Conservation (phyloP, 345 rosid species). For the Draba incana region DNA sequence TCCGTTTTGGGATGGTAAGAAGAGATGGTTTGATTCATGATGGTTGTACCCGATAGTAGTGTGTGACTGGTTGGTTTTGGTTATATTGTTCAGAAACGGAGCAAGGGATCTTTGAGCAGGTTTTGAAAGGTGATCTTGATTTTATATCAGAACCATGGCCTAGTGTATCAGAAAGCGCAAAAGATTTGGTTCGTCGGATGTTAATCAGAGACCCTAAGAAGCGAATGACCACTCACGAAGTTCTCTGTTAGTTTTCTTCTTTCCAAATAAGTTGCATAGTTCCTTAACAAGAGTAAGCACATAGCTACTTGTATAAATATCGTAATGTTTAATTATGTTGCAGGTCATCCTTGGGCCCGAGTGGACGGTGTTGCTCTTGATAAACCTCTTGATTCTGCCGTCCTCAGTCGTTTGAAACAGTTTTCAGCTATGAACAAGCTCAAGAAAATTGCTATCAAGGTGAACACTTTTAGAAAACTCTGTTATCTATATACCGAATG, state of each 20-base stretch:
- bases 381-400: slow-evolving; percentile 93
- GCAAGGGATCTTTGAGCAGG: slow-evolving; percentile 97
- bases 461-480: slow-evolving; percentile 32
- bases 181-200: slow-evolving; percentile 87
- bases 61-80: slow-evolving; percentile 28
- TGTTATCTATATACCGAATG: neutral
- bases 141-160: slow-evolving; percentile 98
- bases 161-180: slow-evolving; percentile 78
- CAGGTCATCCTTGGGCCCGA: slow-evolving; percentile 98
- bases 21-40: slow-evolving; percentile 24
- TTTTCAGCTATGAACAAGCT: slow-evolving; percentile 97
- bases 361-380: slow-evolving; percentile 89
- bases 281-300: neutral
- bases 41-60: slow-evolving; percentile 16
- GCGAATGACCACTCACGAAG: slow-evolving; percentile 85
- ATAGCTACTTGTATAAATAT: neutral
- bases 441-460: slow-evolving; percentile 93
- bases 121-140: slow-evolving; percentile 88
- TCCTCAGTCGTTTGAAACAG: slow-evolving; percentile 79
- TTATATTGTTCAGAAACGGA: slow-evolving; percentile 73
- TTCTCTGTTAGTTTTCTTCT: slow-evolving; percentile 66
- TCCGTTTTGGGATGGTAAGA: slow-evolving; percentile 96
- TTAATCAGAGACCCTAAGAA: slow-evolving; percentile 80
- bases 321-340: slow-evolving; percentile 15
- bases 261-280: neutral